Evolutionary conservation across 148 eudicot genomes (phyloP).

Genomic region (Rhododendron ovatum): DNA sequence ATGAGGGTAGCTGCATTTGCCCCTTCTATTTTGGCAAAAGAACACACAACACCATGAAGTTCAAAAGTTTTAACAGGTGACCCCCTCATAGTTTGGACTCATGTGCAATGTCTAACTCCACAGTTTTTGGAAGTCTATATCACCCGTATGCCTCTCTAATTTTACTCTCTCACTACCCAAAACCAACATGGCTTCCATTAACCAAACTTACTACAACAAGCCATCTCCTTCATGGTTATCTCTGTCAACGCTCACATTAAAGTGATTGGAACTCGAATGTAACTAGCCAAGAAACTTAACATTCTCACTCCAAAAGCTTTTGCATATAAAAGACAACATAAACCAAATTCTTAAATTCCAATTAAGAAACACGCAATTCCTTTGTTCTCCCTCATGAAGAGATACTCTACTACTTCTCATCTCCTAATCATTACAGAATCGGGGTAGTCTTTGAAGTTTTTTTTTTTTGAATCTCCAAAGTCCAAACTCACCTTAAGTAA

Average conservation of each 20-base stretch:
- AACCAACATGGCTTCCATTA: neutral
- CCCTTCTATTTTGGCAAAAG: neutral
- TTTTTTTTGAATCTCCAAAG: neutral
- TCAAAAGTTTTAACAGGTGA: neutral
- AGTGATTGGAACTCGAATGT: neutral
- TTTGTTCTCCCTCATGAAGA: neutral
- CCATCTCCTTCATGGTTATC: neutral
- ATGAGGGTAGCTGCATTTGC: neutral
- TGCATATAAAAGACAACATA: neutral
- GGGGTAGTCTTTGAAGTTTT: neutral
- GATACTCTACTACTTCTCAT: neutral
- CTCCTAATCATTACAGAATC: neutral
- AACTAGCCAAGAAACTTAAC: neutral
- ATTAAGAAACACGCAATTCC: neutral
- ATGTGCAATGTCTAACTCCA: neutral
- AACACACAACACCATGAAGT: neutral
- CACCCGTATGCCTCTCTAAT: neutral
- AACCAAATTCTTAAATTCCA: neutral
- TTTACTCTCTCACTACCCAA: neutral
- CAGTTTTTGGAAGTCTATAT: neutral
- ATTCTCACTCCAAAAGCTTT: neutral
- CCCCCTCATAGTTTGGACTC: neutral
- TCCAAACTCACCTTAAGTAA: neutral
- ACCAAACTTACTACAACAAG: neutral
- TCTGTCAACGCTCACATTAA: neutral